These are phyloP conservation scores for Castanea crenata DNA, from an alignment of 306 rosid genomes.

Conservation along the genomic window DNA sequence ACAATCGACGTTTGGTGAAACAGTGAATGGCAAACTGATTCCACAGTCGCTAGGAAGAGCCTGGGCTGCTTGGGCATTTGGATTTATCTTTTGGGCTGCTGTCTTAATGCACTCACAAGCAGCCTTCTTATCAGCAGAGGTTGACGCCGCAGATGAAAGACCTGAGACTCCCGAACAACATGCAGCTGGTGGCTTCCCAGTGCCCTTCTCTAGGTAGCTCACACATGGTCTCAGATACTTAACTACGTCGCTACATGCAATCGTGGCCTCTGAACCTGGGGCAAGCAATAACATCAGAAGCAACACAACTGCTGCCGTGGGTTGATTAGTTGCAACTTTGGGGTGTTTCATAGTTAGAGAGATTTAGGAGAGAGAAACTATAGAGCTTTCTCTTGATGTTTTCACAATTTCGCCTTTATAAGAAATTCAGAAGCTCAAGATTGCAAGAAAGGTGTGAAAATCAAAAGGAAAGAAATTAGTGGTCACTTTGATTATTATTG, in stretches of 20 bases:
- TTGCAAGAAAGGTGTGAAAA: conserved; percentile 15
- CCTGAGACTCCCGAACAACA: conserved; percentile 69
- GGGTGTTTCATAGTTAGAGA: conserved; percentile 32
- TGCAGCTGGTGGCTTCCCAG: conserved; percentile 60
- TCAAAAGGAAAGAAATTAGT: too few relatives aligned
- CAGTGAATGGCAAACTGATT: conserved; percentile 26
- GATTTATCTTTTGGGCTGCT: conserved; percentile 40
- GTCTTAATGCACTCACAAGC: conserved; percentile 71
- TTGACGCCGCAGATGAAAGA: conserved; percentile 54
- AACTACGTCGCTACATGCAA: conserved; percentile 56
- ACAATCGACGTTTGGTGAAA: conserved; percentile 67
- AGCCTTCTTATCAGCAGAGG: conserved; percentile 49
- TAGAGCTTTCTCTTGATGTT: background rate
- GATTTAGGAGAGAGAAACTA: background rate
- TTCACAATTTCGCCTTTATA: conserved; percentile 25
- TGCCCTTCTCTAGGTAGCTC: conserved; percentile 63
- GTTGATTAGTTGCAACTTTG: background rate
- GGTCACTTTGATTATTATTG: too few relatives aligned
- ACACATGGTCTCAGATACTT: conserved; percentile 61
- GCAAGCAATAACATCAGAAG: conserved; percentile 26
- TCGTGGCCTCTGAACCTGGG: conserved; percentile 48
- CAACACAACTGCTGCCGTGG: conserved; percentile 5
- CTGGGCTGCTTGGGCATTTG: conserved; percentile 51
- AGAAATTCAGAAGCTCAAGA: conserved; percentile 10
- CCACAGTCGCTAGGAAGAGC: conserved; percentile 75